A percentile compares a stretch with the other conserved stretches of the same genome.
Conservation (phyloP, 108 stramenopile genomes). For the Fistulifera pelliculosa region DNA sequence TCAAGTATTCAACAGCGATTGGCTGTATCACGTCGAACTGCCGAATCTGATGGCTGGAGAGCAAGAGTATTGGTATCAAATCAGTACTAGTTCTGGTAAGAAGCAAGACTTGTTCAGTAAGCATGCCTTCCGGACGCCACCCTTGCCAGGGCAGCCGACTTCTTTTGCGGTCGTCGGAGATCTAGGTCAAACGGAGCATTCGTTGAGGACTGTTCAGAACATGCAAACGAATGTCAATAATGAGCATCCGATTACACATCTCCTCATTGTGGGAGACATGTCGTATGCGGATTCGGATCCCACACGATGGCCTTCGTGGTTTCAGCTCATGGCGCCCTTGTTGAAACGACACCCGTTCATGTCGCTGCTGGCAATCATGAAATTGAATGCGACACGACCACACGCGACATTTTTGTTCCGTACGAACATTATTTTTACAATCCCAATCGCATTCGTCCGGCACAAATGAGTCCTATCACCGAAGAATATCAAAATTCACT, state of each 20-base stretch:
- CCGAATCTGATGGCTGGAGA: conserved; percentile 26
- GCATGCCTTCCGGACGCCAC: conserved; percentile 19
- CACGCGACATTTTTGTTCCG: conserved; percentile 40
- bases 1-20: conserved; percentile 24
- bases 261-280: conserved; percentile 63
- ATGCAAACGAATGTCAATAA: conserved; percentile 32
- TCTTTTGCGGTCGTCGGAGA: conserved; percentile 37
- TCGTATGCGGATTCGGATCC: conserved; percentile 71
- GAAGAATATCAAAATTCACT: conserved; percentile 22
- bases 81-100: conserved; percentile 13
- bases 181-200: conserved; percentile 36
- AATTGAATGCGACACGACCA: conserved; percentile 54
- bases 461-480: conserved; percentile 18
- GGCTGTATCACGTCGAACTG: conserved; percentile 33
- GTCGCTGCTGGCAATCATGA: conserved; percentile 80
- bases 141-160: conserved; percentile 21
- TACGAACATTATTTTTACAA: conserved; percentile 73
- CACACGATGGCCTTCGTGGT: conserved; percentile 64
- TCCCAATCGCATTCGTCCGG: conserved; percentile 43
- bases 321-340: conserved; percentile 49
- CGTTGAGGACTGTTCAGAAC: conserved; percentile 24
- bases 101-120: neutral
- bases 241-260: conserved; percentile 14
- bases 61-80: conserved; percentile 30
- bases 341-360: conserved; percentile 36